Evolutionary conservation across 441 rosid species (phyloP), one percentile per base, ranked within the genome.

Genomic region (Hypseocharis bilobata): DNA sequence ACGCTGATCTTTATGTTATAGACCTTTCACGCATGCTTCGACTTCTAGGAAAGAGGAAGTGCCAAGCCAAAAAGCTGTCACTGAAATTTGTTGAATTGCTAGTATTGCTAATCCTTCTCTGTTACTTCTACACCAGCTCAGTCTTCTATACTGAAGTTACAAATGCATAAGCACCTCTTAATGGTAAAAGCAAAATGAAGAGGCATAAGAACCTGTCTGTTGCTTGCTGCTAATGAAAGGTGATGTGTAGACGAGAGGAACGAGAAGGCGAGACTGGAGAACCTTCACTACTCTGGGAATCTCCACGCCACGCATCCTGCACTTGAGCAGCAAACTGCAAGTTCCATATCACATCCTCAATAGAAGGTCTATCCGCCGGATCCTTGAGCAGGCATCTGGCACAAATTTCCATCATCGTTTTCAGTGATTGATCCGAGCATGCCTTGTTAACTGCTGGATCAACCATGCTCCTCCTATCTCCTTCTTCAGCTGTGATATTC

Each of bases 281-380:
- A 47, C 85, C 89, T 57, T 88, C 91, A 47, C 86, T 78, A 80
- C 87, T 85, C 11, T 70, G 82, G 14, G 86, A 87, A 40, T 84
- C 87, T 63, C 76, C 81, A 0, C 77, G 75, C 85, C 84, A 81
- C 40, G 81, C 84, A 1, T 87, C 87, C 72, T 88, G 95, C 69
- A 88, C 95, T 78, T 93, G 99, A 70, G 97, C 85, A 34, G 95
- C 92, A 73, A 86, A 93, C 72, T 93, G 96, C 84, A 93, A 84
- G 83, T 93, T 88, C 97, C 97, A 93, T 19, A 93, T 68, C 22
- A 93, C 84, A 63, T 93, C 99, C 69, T 93, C 99, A 32, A 93
- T 71, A 4, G 99, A 87, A 30, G 96, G 96, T 52, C 93, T 77
- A 3, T 87, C 88, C 17, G 58, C 66, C 8, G 89, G 85, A 8